Conservation (phyloP, 1,139 yeast species). For the Pichiaceae sp. region DNA sequence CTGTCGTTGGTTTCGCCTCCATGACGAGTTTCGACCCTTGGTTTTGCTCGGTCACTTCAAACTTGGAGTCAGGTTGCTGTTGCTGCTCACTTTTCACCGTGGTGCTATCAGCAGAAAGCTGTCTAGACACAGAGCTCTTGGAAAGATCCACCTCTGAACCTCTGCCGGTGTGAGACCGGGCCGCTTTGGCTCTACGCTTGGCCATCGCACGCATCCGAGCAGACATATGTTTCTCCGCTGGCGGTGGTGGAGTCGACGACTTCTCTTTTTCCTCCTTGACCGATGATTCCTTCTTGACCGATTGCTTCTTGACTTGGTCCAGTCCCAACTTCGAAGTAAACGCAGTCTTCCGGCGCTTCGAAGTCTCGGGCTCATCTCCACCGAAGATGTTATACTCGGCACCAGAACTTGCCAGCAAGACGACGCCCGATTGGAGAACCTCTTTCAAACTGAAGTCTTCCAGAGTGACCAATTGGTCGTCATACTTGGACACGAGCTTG, state of each 20-base stretch:
- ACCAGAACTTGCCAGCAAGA: constrained; percentile 65
- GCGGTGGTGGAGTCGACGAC: neutral
- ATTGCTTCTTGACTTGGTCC: constrained; percentile 8
- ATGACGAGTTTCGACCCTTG: constrained; percentile 79
- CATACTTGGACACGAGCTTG: neutral
- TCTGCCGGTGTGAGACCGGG: constrained; percentile 49
- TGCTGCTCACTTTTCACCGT: constrained; percentile 1
- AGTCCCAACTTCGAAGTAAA: constrained; percentile 22
- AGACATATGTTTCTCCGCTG: constrained; percentile 25
- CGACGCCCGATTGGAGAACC: constrained; percentile 60
- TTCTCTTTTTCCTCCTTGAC: neutral
- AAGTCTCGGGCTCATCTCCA: constrained; percentile 5
- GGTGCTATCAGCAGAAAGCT: constrained; percentile 27
- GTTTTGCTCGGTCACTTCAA: constrained; percentile 53
- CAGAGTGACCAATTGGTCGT: constrained; percentile 39
- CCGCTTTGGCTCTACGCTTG: constrained; percentile 80
- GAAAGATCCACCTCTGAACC: constrained; percentile 64
- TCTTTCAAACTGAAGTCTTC: constrained; percentile 56
- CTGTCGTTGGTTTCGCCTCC: constrained; percentile 58
- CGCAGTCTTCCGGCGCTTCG: constrained; percentile 31
- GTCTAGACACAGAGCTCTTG: constrained; percentile 66
- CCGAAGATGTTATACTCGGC: constrained; percentile 26
- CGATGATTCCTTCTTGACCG: neutral
- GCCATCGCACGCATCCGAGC: constrained; percentile 94
- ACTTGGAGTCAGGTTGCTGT: constrained; percentile 9